Conservation (phyloP, 2,329 filamentous ascomycete genomes). For the Simplicillium aogashimaense region DNA sequence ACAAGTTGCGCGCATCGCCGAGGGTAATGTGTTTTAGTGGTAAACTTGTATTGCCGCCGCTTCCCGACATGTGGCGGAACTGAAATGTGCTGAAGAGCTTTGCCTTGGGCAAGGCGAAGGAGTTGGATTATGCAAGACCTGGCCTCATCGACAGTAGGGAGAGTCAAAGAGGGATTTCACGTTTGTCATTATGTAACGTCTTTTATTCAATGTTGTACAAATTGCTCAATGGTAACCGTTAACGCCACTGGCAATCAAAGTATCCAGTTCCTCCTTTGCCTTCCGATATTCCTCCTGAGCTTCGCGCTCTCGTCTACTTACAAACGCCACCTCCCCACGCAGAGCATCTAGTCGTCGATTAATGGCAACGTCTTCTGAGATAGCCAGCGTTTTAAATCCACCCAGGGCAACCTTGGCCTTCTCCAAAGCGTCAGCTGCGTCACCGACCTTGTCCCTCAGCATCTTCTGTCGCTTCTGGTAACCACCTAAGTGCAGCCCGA, state of each 20-base stretch:
- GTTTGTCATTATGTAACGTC: not conserved
- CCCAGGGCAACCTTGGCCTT: slow-evolving; percentile 64
- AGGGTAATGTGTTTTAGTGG: too few species aligned
- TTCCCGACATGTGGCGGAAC: too few species aligned
- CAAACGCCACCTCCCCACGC: slow-evolving; percentile 72
- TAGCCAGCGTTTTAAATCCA: slow-evolving; percentile 64
- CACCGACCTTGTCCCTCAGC: slow-evolving; percentile 67
- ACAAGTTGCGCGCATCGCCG: too few species aligned
- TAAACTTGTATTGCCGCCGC: too few species aligned
- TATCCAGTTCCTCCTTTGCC: slow-evolving; percentile 67
- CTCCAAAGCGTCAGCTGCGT: slow-evolving; percentile 64
- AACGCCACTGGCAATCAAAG: slow-evolving; percentile 30
- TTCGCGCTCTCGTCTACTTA: slow-evolving; percentile 76
- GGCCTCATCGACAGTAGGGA: too few species aligned
- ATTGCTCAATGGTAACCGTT: slow-evolving; percentile 26
- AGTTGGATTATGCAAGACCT: too few species aligned
- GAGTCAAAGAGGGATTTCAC: too few species aligned
- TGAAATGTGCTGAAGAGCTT: too few species aligned
- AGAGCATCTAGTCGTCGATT: slow-evolving; percentile 61
- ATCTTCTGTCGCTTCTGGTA: slow-evolving; percentile 81
- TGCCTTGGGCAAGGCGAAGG: too few species aligned
- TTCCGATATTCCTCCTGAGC: slow-evolving; percentile 78
- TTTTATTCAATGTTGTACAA: not conserved
- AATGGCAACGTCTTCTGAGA: slow-evolving; percentile 72
- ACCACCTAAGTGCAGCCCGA: slow-evolving; percentile 77